Evolutionary conservation across 176 grass and related monocot species (phyloP), one percentile per base, ranked within the genome.

Genomic region (Echinochloa phyllopogon): DNA sequence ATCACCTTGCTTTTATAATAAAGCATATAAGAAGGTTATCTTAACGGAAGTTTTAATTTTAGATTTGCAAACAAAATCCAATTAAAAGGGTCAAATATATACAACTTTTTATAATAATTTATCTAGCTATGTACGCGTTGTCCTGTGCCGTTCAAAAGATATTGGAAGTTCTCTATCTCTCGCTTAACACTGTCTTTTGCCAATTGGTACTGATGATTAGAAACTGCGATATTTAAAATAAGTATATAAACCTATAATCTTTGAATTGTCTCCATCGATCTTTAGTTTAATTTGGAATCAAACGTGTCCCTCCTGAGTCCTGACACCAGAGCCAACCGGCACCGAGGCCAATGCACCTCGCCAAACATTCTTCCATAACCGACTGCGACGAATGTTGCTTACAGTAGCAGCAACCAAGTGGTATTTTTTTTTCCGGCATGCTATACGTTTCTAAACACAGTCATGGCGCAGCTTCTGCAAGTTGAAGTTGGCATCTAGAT

Each of bases 361-460:
- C 83, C 88, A 76, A 85, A 89, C 45, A 86, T 82, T 82, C 71
- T 82, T 81, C 48, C 39, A 63, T 58, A 53, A 79, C 40, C 56
- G 20, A 42, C 17, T 43, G 38, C 52, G 73, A 76, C 6, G 9
- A 69, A 36, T 37, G 29, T 52, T 72, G 10, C 68, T 53, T 6
- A 43, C 16, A 43, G 14, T 11, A 62, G 0, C n/a, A 65, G 21
- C 53, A 41, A 69, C n/a, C 43, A 84, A 79, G 41, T 75, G 24
- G 60, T 76, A 36, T 76, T 72, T 68, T 50, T 50, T 33, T 33
- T 33, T 33, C 29, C 47, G 48, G 58, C 15, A 16, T 56, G 29
- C 29, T 63, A 71, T 33, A 70, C 65, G 56, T 86, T 56, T 82
- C 15, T 63, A 56, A 75, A 81, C 77, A 73, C 18, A 82, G 78